Evolutionary conservation across 169 alveolate genomes (phyloP).

Genomic region (Condylostoma magnum): DNA sequence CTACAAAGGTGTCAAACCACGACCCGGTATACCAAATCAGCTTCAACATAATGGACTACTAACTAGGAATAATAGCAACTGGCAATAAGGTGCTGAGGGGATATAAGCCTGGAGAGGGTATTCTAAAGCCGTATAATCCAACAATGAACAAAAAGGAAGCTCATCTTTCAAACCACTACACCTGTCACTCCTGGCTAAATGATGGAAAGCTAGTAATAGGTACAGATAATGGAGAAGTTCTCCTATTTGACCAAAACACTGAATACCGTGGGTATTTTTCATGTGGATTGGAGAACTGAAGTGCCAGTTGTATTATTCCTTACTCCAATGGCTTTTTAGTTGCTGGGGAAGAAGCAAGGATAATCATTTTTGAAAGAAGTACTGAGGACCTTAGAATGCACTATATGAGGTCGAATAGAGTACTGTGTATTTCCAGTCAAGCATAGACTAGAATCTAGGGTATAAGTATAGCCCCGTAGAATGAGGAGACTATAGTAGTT

Average conservation of each 20-base stretch:
- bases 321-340: conserved; percentile 83
- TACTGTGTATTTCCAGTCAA: neutral
- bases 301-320: conserved; percentile 62
- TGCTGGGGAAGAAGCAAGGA: conserved; percentile 80
- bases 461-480: conserved; percentile 27
- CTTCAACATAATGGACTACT: conserved; percentile 35
- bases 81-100: conserved; percentile 74
- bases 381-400: conserved; percentile 72
- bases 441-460: conserved; percentile 22
- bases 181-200: conserved; percentile 81
- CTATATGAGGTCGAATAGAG: conserved; percentile 35
- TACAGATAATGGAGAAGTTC: conserved; percentile 82
- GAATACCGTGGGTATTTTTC: conserved; percentile 75
- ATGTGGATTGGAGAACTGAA: conserved; percentile 64
- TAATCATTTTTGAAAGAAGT: conserved; percentile 68
- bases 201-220: conserved; percentile 80
- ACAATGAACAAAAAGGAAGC: conserved; percentile 50
- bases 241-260: conserved; percentile 73
- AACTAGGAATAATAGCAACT: conserved; percentile 53
- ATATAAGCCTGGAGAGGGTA: conserved; percentile 56
- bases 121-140: conserved; percentile 38
- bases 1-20: conserved; percentile 37
- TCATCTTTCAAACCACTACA: conserved; percentile 49
- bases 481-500: conserved; percentile 65
- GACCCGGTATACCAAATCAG: conserved; percentile 38